Evolutionary conservation across 768 basidiomycete species (phyloP).

Genomic region (Scleroderma bovista): DNA sequence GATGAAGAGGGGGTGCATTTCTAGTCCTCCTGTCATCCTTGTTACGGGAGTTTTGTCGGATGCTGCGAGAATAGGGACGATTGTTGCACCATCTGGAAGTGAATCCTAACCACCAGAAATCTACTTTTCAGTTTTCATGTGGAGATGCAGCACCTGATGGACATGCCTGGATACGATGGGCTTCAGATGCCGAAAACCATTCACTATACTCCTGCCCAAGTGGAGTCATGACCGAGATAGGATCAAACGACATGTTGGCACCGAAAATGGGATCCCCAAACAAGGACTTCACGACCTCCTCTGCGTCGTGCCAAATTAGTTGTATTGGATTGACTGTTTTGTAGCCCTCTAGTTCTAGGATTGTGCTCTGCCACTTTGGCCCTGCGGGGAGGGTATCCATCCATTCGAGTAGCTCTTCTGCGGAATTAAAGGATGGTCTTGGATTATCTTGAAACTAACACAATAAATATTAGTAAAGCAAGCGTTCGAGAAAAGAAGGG

Average conservation of each 20-base stretch:
- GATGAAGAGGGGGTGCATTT: background rate
- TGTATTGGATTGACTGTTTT: constrained; percentile 13
- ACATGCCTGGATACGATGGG: background rate
- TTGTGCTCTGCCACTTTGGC: constrained; percentile 15
- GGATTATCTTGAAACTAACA: background rate
- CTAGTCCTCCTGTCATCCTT: constrained; percentile 13
- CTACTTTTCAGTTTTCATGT: background rate
- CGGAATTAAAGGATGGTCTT: constrained; percentile 12
- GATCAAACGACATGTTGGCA: background rate
- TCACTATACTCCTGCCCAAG: background rate
- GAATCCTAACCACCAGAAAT: background rate
- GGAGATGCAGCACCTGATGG: background rate
- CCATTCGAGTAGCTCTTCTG: constrained; percentile 15
- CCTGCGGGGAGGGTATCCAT: constrained; percentile 17
- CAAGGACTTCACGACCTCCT: constrained; percentile 18
- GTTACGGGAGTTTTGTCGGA: constrained; percentile 32
- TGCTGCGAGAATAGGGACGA: constrained; percentile 2
- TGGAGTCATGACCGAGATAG: background rate
- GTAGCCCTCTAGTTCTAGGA: constrained; percentile 1
- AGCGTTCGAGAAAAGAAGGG: background rate
- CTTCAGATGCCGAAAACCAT: background rate
- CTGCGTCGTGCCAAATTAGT: constrained; percentile 21
- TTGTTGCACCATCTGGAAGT: background rate
- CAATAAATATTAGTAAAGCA: background rate
- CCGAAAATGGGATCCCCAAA: constrained; percentile 16